Evolutionary conservation across 164 flowering plant genomes (phyloP).

Genomic region (Magnolia officinalis): DNA sequence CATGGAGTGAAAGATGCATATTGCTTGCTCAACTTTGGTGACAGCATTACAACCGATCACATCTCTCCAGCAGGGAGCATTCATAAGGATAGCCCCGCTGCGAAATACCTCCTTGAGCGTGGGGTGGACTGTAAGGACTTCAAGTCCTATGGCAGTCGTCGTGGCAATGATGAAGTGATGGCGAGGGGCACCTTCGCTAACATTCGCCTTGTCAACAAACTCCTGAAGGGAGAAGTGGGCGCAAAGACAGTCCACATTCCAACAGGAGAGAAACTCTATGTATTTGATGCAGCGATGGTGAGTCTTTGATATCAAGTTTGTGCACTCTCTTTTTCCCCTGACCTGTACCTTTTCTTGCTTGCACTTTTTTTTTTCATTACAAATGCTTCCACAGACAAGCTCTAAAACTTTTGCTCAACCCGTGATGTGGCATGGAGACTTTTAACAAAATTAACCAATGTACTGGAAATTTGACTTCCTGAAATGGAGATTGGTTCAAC

Average conservation of each 20-base stretch:
- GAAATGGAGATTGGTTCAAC: background rate
- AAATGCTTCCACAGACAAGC: background rate
- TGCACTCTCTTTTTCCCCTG: background rate
- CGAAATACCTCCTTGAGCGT: constrained; percentile 56
- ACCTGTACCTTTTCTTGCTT: background rate
- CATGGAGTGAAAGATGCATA: constrained; percentile 73
- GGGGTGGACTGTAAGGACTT: constrained; percentile 60
- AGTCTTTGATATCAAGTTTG: constrained; percentile 1
- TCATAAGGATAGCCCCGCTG: constrained; percentile 79
- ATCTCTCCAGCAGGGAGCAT: constrained; percentile 79
- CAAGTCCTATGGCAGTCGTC: constrained; percentile 76
- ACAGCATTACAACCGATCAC: constrained; percentile 77
- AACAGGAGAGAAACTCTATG: constrained; percentile 61
- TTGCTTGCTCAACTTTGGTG: constrained; percentile 70
- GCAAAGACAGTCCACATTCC: constrained; percentile 70
- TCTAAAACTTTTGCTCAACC: too few relatives aligned
- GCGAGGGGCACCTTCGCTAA: constrained; percentile 79
- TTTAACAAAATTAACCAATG: too few relatives aligned
- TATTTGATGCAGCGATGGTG: constrained; percentile 67
- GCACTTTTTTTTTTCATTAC: background rate
- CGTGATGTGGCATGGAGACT: background rate
- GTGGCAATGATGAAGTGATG: constrained; percentile 79
- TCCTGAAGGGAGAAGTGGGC: constrained; percentile 69
- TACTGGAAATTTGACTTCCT: background rate
- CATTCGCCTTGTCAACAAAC: constrained; percentile 65